Evolutionary conservation across 2,329 filamentous ascomycete genomes (phyloP), one percentile per base, ranked within the genome.

Genomic region (Monosporascus sp.): DNA sequence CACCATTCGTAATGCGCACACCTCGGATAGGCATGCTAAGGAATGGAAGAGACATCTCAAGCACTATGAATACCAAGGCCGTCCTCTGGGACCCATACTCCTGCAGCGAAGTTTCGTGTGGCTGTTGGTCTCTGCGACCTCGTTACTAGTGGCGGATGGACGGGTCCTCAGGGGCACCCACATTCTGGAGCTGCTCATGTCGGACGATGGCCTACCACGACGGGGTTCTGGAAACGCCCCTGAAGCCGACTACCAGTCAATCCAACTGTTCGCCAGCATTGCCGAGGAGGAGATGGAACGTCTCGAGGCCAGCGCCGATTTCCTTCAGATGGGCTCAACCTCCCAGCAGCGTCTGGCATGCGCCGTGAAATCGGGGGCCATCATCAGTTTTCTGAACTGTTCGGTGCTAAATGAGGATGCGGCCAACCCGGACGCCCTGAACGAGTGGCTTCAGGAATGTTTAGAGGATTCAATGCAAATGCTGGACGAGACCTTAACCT

Each of bases 21-120:
- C 80, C 27, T 74, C 84, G 24, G 85, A 89, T 57, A 78, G 80
- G 48, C 74, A 81, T 27, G 76, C 89, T 20, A 88, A 85, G 64
- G 89, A 96, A 60, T 99, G 94, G 94, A 95, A 89, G 72, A 85
- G 87, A 58, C 91, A 90, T 70, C 75, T 90, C 53, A 88, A 87
- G 45, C 88, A 92, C 56, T 99, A 97, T 72, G 85, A 89, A 27
- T 81, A 85, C 17, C 80, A 84, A 54, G 89, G 89, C 9, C 83
- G 90, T 20, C 93, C 95, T 0, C 74, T 99, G 44, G 91, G 94
- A 9, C 91, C 92, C 14, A 94, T 97, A 87, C 79, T 97, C 6
- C 73, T 99, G 22, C 91, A 96, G 68, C 85, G 90, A 64, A 91
- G 87, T 58, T 95, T 96, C 67, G 91, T 95, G 79, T 86, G 85